A percentile compares a stretch with the other conserved stretches of the same genome.
These are phyloP conservation scores for Tolypocladium capitatum DNA, from an alignment of 2,329 filamentous ascomycete species.

Conservation along the genomic window DNA sequence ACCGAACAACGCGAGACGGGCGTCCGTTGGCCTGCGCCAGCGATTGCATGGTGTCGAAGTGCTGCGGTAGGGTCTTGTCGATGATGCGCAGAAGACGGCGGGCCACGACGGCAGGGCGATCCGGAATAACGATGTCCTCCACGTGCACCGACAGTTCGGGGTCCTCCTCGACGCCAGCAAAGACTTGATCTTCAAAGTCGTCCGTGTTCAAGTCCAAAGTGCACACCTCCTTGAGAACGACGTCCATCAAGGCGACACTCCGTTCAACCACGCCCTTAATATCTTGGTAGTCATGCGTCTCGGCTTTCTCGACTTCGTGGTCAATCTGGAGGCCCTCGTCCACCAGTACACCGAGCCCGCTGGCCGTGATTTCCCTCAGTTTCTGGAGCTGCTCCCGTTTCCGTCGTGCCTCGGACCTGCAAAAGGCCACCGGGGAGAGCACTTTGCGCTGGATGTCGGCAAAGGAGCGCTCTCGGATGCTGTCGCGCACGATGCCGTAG, in stretches of 20 bases:
- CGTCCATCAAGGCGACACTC: conserved; percentile 76
- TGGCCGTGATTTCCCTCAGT: conserved; percentile 69
- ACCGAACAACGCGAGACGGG: conserved; percentile 63
- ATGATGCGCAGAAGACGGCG: conserved; percentile 58
- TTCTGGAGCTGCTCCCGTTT: conserved; percentile 62
- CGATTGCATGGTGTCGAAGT: conserved; percentile 41
- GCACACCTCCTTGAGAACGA: conserved; percentile 61
- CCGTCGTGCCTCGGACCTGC: conserved; percentile 57
- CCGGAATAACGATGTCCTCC: conserved; percentile 28
- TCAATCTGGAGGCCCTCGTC: conserved; percentile 69
- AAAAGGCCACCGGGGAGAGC: conserved; percentile 64
- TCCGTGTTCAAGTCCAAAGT: conserved; percentile 46
- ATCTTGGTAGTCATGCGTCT: conserved; percentile 34
- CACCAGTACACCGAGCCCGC: conserved; percentile 74
- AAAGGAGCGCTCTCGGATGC: conserved; percentile 59
- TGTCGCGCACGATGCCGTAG: conserved; percentile 67
- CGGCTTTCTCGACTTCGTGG: conserved; percentile 43
- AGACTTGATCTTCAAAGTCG: conserved; percentile 54
- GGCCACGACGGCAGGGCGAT: conserved; percentile 48
- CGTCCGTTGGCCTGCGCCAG: conserved; percentile 56
- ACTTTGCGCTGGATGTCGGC: conserved; percentile 57
- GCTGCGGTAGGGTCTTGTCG: conserved; percentile 51
- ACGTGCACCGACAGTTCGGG: conserved; percentile 41
- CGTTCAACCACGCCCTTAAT: conserved; percentile 64
- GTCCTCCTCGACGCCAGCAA: conserved; percentile 48